Base-by-base conservation (phyloP, 441 rosid genomes). In the Jatropha podagrica region DNA sequence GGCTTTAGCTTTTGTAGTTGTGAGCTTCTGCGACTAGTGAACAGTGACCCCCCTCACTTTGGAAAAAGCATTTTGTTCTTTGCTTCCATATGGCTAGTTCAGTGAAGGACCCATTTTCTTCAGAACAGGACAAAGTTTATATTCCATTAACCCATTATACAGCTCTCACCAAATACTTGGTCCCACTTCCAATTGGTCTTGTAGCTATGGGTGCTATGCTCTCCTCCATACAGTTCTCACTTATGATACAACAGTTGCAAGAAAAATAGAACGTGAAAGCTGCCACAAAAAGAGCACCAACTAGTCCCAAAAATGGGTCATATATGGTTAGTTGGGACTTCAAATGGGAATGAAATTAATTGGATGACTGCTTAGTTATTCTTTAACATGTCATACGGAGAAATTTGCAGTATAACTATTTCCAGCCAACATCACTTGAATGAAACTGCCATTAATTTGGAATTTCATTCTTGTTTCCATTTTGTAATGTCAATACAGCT, bases 61-160 rank as follows among this genome's bases (percentile, higher is more conserved):
- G 9, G 13, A 77, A 79, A 48, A 67, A 72, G 73, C 44, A 69
- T 71, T 71, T 71, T 75, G 67, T 75, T 73, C 55, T 74, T 59
- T 61, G 56, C 78, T 74, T 20, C 27, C 38, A 12, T 20, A 5
- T 62, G 58, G 81, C 58, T 68, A 67, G 72, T 9, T n/a, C 51
- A 67, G 32, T 61, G 15, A 20, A 17, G 46, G 69, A 71, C 55
- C 68, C 52, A 68, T 46, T 41, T 71, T 63, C 51, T 7, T 81
- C 75, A 46, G 74, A 72, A 42, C 4, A 17, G 65, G 86, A 81
- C 83, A 76, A 75, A 69, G 18, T 42, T 38, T 78, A 65, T 51
- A 75, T 80, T 52, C 76, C 76, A 42, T 65, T 61, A 54, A 27
- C 18, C 64, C 63, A 12, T 4, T 38, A 0, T 6, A 7, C 20